Evolutionary conservation across 306 rosid genomes (phyloP).

Genomic region (Heteromeles arbutifolia): DNA sequence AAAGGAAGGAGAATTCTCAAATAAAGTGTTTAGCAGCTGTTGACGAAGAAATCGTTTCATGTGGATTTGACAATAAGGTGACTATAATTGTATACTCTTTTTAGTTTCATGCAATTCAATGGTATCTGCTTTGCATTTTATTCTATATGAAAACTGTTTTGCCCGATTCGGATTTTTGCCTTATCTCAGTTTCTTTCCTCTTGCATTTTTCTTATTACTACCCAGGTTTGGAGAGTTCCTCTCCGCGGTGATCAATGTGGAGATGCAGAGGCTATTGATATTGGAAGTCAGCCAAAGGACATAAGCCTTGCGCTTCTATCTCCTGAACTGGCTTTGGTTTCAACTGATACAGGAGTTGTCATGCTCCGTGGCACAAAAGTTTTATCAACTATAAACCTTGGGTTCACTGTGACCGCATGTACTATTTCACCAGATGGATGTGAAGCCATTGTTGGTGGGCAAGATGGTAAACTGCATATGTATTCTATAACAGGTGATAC

Average conservation of each 20-base stretch:
- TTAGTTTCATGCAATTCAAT: constrained; percentile 17
- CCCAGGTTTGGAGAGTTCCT: constrained; percentile 73
- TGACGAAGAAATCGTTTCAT: constrained; percentile 70
- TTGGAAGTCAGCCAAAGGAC: constrained; percentile 91
- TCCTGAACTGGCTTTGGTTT: constrained; percentile 77
- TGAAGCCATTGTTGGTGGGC: constrained; percentile 92
- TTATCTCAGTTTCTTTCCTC: not conserved
- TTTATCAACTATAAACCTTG: constrained; percentile 74
- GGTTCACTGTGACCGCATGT: constrained; percentile 80
- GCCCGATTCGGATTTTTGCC: not conserved
- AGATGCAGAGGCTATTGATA: constrained; percentile 75
- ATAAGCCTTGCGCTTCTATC: constrained; percentile 70
- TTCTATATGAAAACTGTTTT: not conserved
- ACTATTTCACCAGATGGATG: constrained; percentile 82
- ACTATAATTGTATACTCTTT: not conserved
- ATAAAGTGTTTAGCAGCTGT: constrained; percentile 77
- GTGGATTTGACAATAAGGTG: constrained; percentile 89
- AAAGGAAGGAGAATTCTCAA: constrained; percentile 75
- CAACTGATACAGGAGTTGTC: constrained; percentile 81
- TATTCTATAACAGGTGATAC: constrained; percentile 65
- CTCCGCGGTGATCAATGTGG: constrained; percentile 60
- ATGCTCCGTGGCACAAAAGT: constrained; percentile 63
- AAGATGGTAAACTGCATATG: constrained; percentile 81
- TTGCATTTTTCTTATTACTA: constrained; percentile 10
- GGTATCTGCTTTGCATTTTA: not conserved